A percentile compares a stretch with the other conserved stretches of the same genome.
Evolutionary conservation across 2,329 filamentous ascomycete species (phyloP).

Genomic region (Colletotrichum orbiculare): DNA sequence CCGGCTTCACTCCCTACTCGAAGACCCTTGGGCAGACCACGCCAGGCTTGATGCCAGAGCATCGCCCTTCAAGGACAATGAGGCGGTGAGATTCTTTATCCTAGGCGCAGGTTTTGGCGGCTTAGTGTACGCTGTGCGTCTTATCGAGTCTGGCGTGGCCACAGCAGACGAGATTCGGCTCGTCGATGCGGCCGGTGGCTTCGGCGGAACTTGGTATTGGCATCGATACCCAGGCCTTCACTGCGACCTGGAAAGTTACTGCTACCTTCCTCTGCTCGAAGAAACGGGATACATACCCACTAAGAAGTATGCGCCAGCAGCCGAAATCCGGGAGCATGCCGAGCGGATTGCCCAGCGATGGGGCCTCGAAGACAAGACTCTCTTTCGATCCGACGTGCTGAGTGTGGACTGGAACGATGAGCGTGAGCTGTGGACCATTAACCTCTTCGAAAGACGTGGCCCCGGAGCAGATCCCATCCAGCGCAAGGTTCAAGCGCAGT

Average conservation of each 20-base stretch:
- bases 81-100: constrained; percentile 44
- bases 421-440: constrained; percentile 37
- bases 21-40: constrained; percentile 50
- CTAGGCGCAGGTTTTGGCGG: constrained; percentile 50
- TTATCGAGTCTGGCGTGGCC: constrained; percentile 40
- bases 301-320: constrained; percentile 46
- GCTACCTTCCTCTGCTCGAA: constrained; percentile 30
- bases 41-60: constrained; percentile 41
- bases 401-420: constrained; percentile 58
- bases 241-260: constrained; percentile 55
- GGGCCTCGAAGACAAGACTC: constrained; percentile 47
- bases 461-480: constrained; percentile 38
- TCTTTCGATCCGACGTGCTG: constrained; percentile 55
- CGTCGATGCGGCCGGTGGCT: constrained; percentile 54
- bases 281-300: constrained; percentile 30
- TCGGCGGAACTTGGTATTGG: constrained; percentile 65
- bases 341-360: constrained; percentile 55
- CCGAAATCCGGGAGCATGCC: constrained; percentile 55
- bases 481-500: constrained; percentile 49
- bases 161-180: constrained; percentile 49
- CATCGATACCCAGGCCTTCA: constrained; percentile 60
- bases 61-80: constrained; percentile 41
- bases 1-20: constrained; percentile 40
- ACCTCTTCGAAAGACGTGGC: constrained; percentile 34
- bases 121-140: constrained; percentile 43